phyloP scores from a whole-genome alignment of 2,329 filamentous ascomycete genomes.

The Neofusicoccum cordaticola region DNA sequence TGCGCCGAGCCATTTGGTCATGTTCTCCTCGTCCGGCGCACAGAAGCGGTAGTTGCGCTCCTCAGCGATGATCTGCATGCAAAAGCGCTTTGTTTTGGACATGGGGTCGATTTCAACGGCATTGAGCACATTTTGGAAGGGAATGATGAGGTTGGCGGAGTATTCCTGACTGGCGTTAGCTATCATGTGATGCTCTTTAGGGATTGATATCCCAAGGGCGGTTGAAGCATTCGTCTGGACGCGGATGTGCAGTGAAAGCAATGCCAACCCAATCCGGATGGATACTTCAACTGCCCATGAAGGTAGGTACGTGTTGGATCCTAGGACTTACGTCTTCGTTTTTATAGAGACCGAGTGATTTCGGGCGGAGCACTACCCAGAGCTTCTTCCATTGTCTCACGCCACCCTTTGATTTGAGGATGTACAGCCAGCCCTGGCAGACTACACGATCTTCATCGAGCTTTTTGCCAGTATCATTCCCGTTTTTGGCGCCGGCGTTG shows the following conservation, averaged over 20 bases:
- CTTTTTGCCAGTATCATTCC: slow-evolving; percentile 25
- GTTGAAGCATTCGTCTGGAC: no score
- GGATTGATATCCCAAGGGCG: no score
- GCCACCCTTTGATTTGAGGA: slow-evolving; percentile 77
- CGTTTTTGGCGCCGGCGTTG: slow-evolving; percentile 35
- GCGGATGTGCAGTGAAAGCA: no score
- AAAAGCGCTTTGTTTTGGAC: slow-evolving; percentile 78
- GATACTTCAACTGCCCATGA: no score
- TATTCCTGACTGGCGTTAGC: slow-evolving; percentile 64
- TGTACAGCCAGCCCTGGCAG: slow-evolving; percentile 86
- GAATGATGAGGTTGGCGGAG: slow-evolving; percentile 76
- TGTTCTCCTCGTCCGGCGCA: slow-evolving; percentile 71
- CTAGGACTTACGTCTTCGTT: slow-evolving; percentile 57
- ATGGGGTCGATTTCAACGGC: slow-evolving; percentile 90
- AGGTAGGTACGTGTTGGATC: no score
- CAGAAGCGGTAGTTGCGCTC: slow-evolving; percentile 63
- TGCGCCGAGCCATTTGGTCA: slow-evolving; percentile 82
- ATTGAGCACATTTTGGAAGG: slow-evolving; percentile 76
- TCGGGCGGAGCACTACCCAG: slow-evolving; percentile 86
- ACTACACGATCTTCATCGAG: slow-evolving; percentile 80
- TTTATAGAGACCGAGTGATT: slow-evolving; percentile 87
- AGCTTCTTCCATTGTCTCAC: slow-evolving; percentile 92
- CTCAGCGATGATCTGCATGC: slow-evolving; percentile 89
- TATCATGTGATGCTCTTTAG: neutral
- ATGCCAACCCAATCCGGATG: no score